These are phyloP conservation scores for Colletotrichum sublineola DNA, from an alignment of 2,329 filamentous ascomycete genomes.

Conservation along the genomic window DNA sequence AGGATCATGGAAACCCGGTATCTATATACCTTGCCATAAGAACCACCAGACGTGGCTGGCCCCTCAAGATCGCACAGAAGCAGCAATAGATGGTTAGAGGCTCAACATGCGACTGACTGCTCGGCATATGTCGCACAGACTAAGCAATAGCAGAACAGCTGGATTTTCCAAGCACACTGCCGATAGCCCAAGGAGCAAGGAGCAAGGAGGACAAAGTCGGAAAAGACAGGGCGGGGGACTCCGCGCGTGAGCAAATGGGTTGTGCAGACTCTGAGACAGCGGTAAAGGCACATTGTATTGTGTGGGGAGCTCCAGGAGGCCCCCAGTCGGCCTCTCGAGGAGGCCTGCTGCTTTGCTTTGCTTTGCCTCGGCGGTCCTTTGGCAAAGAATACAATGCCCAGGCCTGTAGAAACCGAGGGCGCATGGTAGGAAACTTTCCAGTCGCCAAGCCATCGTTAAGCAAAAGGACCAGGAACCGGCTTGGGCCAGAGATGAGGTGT, in stretches of 20 bases:
- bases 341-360: slow-evolving; percentile 33
- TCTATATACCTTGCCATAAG: slow-evolving; percentile 53
- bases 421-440: slow-evolving; percentile 26
- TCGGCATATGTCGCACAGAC: slow-evolving; percentile 40
- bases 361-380: slow-evolving; percentile 27
- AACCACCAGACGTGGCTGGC: slow-evolving; percentile 47
- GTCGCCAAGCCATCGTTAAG: slow-evolving; percentile 41
- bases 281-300: slow-evolving; percentile 53
- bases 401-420: slow-evolving; percentile 25
- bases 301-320: slow-evolving; percentile 51
- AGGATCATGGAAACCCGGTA: slow-evolving; percentile 51
- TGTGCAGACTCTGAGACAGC: slow-evolving; percentile 61
- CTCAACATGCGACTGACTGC: slow-evolving; percentile 40
- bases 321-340: slow-evolving; percentile 46
- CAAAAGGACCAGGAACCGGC: slow-evolving; percentile 25
- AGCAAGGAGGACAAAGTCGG: slow-evolving; percentile 45
- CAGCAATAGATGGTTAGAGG: slow-evolving; percentile 44
- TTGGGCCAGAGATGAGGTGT: slow-evolving; percentile 26
- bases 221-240: slow-evolving; percentile 43
- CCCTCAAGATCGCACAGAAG: slow-evolving; percentile 51
- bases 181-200: slow-evolving; percentile 32
- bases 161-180: slow-evolving; percentile 31
- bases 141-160: slow-evolving; percentile 31
- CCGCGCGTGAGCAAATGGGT: slow-evolving; percentile 51
- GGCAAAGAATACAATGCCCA: slow-evolving; percentile 28